Percentiles rank a stretch among this genome's conserved stretches.
phyloP scores from a whole-genome alignment of 2,329 filamentous ascomycete genomes.

The Penicillium sp. region DNA sequence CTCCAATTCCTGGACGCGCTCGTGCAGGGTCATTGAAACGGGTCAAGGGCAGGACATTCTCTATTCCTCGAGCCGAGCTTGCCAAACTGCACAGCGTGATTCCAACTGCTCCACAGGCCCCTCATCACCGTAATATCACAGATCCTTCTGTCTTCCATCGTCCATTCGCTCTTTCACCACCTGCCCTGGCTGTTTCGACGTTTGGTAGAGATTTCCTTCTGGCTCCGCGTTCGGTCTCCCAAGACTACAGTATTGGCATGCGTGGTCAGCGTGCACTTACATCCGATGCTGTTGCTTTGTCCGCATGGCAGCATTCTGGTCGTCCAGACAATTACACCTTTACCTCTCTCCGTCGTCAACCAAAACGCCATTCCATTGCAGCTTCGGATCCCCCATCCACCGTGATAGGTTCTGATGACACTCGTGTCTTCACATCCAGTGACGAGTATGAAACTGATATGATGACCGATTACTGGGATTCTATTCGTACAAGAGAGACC shows the following conservation, averaged over 20 bases:
- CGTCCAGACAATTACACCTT: slow-evolving; percentile 26
- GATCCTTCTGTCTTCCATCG: slow-evolving; percentile 45
- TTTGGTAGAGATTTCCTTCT: slow-evolving; percentile 20
- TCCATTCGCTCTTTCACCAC: slow-evolving; percentile 38
- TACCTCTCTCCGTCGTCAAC: slow-evolving; percentile 41
- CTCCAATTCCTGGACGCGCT: slow-evolving; percentile 39
- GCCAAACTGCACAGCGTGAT: slow-evolving; percentile 34
- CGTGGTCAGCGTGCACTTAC: slow-evolving; percentile 30
- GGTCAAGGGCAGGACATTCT: slow-evolving; percentile 37
- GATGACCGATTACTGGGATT: slow-evolving; percentile 67
- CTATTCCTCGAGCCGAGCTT: slow-evolving; percentile 33
- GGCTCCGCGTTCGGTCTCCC: slow-evolving; percentile 30
- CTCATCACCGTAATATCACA: slow-evolving; percentile 46
- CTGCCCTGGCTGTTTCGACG: slow-evolving; percentile 22
- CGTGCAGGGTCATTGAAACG: slow-evolving; percentile 33
- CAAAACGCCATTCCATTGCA: slow-evolving; percentile 59
- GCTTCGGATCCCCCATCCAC: slow-evolving; percentile 64
- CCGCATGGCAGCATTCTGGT: slow-evolving; percentile 33
- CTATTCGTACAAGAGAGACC: slow-evolving; percentile 62
- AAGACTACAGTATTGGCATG: slow-evolving; percentile 31
- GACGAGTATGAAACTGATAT: slow-evolving; percentile 66
- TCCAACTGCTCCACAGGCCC: slow-evolving; percentile 27
- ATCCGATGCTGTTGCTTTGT: slow-evolving; percentile 34
- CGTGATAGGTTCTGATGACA: slow-evolving; percentile 64
- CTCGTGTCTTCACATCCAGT: slow-evolving; percentile 58